phyloP scores from a whole-genome alignment of 192 early-diverging fungal species.

The Geranomyces michiganensis region DNA sequence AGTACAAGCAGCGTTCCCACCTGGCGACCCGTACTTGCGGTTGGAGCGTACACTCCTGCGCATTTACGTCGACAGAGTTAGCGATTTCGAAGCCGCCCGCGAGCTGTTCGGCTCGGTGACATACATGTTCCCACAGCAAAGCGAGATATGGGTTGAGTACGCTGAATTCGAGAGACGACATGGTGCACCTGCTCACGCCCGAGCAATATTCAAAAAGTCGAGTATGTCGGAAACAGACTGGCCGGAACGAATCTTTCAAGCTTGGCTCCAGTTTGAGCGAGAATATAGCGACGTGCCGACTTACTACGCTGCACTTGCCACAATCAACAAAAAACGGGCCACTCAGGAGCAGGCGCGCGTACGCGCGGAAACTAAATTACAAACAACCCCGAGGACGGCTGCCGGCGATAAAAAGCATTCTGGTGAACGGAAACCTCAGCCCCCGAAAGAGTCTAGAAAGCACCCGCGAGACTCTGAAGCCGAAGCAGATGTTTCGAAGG shows the following conservation, averaged over 20 bases:
- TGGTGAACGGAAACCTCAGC: background rate
- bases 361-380: too few species aligned
- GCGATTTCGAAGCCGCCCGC: constrained; percentile 31
- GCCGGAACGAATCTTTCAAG: constrained; percentile 40
- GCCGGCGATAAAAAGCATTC: too few species aligned
- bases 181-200: constrained; percentile 4
- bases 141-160: constrained; percentile 33
- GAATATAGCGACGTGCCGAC: constrained; percentile 22
- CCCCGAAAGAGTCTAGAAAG: too few species aligned
- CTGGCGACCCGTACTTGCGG: constrained; percentile 36
- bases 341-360: background rate
- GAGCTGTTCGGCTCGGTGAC: constrained; percentile 27
- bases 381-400: too few species aligned
- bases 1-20: constrained; percentile 2
- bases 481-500: background rate
- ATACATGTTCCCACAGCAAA: constrained; percentile 18
- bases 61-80: constrained; percentile 20
- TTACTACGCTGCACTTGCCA: constrained; percentile 29
- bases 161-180: constrained; percentile 36
- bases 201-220: constrained; percentile 33
- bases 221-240: constrained; percentile 27
- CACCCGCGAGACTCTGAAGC: background rate
- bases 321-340: constrained; percentile 7
- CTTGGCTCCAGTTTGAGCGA: constrained; percentile 40
- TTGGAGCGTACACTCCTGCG: constrained; percentile 35